A percentile compares a stretch with the other conserved stretches of the same genome.
These are phyloP conservation scores for Mimosa pudica DNA, from an alignment of 306 rosid genomes.

Conservation along the genomic window DNA sequence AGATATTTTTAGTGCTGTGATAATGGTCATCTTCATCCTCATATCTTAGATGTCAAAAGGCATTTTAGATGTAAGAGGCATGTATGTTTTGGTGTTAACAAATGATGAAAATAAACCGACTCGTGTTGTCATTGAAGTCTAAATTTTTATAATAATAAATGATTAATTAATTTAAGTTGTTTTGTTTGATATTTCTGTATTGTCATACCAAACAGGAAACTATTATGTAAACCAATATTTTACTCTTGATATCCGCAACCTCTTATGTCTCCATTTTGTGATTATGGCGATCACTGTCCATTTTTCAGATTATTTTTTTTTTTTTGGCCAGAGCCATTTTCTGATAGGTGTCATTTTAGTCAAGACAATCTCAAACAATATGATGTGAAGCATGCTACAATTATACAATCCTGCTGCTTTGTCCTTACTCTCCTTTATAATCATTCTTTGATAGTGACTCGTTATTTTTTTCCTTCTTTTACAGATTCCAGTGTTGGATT, in stretches of 20 bases:
- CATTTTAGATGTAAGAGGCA: neutral
- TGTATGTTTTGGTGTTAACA: neutral
- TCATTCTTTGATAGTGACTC: neutral
- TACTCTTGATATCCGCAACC: neutral
- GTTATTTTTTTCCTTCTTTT: neutral
- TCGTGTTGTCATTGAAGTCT: neutral
- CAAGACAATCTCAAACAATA: neutral
- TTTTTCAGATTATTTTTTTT: conserved; percentile 43
- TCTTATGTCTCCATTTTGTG: neutral
- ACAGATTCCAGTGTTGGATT: conserved; percentile 68
- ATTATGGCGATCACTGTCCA: neutral
- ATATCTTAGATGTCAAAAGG: neutral
- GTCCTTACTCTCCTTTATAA: neutral
- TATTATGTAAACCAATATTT: neutral
- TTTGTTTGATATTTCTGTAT: neutral
- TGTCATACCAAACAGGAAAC: neutral
- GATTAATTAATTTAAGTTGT: neutral
- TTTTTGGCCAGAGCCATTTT: no score
- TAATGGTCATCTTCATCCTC: neutral
- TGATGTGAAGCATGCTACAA: neutral
- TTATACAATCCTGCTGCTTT: neutral
- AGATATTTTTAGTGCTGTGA: neutral
- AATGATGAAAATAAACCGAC: neutral
- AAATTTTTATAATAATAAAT: neutral
- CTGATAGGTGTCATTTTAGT: neutral